Evolutionary conservation across 345 rosid species (phyloP).

Genomic region (Raphanus raphanistrum): DNA sequence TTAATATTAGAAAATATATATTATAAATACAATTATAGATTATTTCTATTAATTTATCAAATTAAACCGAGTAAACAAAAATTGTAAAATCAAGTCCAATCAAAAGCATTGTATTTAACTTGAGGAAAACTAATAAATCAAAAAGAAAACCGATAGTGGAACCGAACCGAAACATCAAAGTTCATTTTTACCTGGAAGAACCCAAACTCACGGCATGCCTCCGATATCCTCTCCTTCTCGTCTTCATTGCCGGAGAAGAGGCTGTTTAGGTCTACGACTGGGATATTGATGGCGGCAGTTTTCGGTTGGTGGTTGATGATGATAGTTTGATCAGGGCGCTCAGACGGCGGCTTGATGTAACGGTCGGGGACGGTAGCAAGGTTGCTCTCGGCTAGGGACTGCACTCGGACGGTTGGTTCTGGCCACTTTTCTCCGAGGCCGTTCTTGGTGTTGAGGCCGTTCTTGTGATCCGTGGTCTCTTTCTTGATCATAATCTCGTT

Average conservation of each 20-base stretch:
- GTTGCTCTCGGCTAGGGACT: constrained; percentile 69
- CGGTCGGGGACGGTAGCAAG: constrained; percentile 52
- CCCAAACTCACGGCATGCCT: constrained; percentile 80
- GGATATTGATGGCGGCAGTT: constrained; percentile 48
- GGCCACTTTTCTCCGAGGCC: constrained; percentile 66
- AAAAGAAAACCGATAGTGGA: background rate
- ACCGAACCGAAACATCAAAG: background rate
- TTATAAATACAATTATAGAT: background rate
- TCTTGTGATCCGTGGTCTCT: background rate
- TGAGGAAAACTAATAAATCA: background rate
- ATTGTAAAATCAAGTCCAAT: background rate
- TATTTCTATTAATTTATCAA: background rate
- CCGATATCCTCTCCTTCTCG: constrained; percentile 39
- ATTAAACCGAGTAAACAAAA: background rate
- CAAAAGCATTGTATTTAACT: background rate
- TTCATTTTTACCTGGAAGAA: constrained; percentile 60
- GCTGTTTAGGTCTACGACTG: constrained; percentile 63
- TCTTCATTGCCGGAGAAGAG: constrained; percentile 31
- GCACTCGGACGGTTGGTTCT: constrained; percentile 90
- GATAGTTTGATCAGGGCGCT: constrained; percentile 40
- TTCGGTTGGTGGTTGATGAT: constrained; percentile 10
- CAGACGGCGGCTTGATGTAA: constrained; percentile 53
- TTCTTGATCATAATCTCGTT: constrained; percentile 6
- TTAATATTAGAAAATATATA: background rate
- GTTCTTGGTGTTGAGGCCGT: constrained; percentile 5